Base-by-base conservation (phyloP, 2,329 filamentous ascomycete genomes). In the Fusarium bulbicola region DNA sequence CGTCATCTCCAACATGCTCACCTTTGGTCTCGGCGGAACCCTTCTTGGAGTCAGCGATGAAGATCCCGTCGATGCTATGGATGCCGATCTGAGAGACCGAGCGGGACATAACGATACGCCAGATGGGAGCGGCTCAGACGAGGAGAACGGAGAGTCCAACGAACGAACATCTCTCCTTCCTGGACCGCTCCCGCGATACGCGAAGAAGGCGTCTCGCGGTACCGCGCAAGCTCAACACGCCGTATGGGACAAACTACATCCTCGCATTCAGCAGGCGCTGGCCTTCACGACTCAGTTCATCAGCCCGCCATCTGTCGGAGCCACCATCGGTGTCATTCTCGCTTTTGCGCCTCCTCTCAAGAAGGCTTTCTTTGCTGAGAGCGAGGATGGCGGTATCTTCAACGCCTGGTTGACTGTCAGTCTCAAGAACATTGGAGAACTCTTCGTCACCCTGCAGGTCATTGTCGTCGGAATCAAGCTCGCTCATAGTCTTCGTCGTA, bases 1-100 rank as follows among this genome's bases (percentile, higher is more conserved):
- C n/a, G 69, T 72, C 32, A 36, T 72, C 28, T 72, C 69, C 40
- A 72, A 72, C 26, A 72, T 72, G 68, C 58, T 72, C 24, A 72
- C 69, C 10, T 72, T 72, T 34, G 68, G 69, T 13, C 54, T 72
- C 7, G 68, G 69, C 5, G 69, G 69, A 36, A 59, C 46, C 18
- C 68, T 72, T 11, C 69, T 72, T 16, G 69, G 69, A 13, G 63
- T 63, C 32, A 59, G 56, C 7, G 69, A 72, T 10, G 63, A 72
- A 11, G 68, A 72, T 24, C 69, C 69, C 12, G 68, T 72, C 18
- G 69, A 72, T 14, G 32, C 64, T 14, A 68, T 72, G 69, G 50
- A 72, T 15, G 53, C 40, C 7, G 63, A 57, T 11, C 16, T 72
- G 13, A 69, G 69, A 14, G 40, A 72, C 18, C 37, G 69, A 26